Base-by-base conservation (phyloP, 805 yeast genomes). In the Ogataea glucozyma region DNA sequence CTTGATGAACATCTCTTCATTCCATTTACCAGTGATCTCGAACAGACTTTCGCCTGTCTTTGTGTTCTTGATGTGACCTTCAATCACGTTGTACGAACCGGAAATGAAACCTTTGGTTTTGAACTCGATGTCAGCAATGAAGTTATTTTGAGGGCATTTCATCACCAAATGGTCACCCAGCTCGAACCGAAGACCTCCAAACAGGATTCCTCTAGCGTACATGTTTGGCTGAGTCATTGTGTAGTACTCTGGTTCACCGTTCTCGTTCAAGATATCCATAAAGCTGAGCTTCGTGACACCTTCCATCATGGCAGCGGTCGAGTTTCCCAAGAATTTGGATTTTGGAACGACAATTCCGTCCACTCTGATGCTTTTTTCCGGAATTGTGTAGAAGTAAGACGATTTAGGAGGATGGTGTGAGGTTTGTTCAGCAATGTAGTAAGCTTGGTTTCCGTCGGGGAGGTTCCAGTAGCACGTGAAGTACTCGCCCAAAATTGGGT, bases 321-420 rank as follows among this genome's bases (percentile, higher is more conserved):
- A 88, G 60, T 93, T 93, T 23, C 99, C 99, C 47, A 91, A 71
- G 57, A 93, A 93, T 56, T 79, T 78, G 1, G 97, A 89, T 58
- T 78, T 83, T 17, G 99, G 99, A 32, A 88, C 73, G 14, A 89
- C 80, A 11, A 85, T 75, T 22, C 99, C 99, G 58, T 93, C 99
- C 17, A 84, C 88, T 49, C 93, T 78, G 45, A 93, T 86, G 52
- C 79, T 78, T 45, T 78, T 76, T 44, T 80, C 85, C 0, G 99
- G 99, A 26, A 87, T 76, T 65, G 83, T 71, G 62, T 88, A 93
- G 60, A 89, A 93, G 65, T 91, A 93, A 0, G 96, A 83, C 0
- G 97, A 88, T 61, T 93, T 85, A 11, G 99, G 99, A n/a, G 99
- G 98, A 62, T 93, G 99, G 59, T 93, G 99, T 23, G 96, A 86